Percentiles rank a stretch among this genome's conserved stretches.
Evolutionary conservation across 1,284 basidiomycete genomes (phyloP).

Genomic region (Singerocomus inundabilis): DNA sequence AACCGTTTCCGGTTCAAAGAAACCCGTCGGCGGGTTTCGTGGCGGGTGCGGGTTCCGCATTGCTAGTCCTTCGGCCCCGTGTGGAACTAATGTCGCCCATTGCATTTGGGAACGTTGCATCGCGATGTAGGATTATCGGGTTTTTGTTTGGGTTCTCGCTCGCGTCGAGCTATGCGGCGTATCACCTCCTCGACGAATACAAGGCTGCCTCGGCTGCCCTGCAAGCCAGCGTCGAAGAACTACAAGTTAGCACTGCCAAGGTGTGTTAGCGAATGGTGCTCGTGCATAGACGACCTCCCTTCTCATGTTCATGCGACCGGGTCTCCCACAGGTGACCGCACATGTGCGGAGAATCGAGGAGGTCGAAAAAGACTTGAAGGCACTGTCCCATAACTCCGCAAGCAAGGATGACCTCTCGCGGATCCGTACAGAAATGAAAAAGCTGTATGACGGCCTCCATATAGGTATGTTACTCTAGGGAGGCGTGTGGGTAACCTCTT

Average conservation of each 20-base stretch:
- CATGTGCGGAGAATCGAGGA: constrained; percentile 84
- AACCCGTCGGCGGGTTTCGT: constrained; percentile 81
- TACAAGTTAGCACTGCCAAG: constrained; percentile 82
- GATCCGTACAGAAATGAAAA: constrained; percentile 80
- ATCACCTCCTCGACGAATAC: constrained; percentile 88
- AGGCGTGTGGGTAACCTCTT: not conserved
- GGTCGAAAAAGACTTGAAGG: constrained; percentile 86
- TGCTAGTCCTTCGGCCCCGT: not conserved
- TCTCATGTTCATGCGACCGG: not conserved
- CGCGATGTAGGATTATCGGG: constrained; percentile 67
- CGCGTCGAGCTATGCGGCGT: constrained; percentile 81
- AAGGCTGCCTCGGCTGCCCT: constrained; percentile 81
- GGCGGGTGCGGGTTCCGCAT: constrained; percentile 61
- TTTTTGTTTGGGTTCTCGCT: constrained; percentile 89
- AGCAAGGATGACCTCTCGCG: constrained; percentile 78
- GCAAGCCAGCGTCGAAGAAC: constrained; percentile 83
- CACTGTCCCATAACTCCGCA: constrained; percentile 62
- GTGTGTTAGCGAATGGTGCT: constrained; percentile 31
- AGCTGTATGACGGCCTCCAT: constrained; percentile 77
- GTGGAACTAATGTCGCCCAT: constrained; percentile 14
- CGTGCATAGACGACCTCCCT: constrained; percentile 21
- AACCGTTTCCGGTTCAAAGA: constrained; percentile 59
- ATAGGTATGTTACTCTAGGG: constrained; percentile 51
- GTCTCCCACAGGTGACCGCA: constrained; percentile 62
- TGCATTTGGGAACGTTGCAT: not conserved